Evolutionary conservation across 1,284 basidiomycete genomes (phyloP), one percentile per base, ranked within the genome.

Genomic region (Hypsizygus ulmarius): DNA sequence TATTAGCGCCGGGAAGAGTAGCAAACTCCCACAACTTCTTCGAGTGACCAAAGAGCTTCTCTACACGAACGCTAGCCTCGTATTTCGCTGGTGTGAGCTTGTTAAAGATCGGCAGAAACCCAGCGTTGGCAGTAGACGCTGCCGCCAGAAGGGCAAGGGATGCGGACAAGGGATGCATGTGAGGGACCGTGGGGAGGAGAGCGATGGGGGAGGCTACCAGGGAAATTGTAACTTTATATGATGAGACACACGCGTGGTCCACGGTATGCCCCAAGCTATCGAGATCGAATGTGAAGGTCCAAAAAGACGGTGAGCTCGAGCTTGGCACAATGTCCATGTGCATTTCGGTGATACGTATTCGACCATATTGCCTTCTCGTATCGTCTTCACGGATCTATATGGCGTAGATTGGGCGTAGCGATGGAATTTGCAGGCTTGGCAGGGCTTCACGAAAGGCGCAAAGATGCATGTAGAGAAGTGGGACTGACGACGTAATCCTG

Each of bases 21-120:
- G 50, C 50, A 21, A 52, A 52, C 32, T 41, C 19, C 46, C 50
- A 52, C n/a, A 52, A 33, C n/a, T 49, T 52, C 34, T 38, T 45
- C 4, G 50, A 48, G 27, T 52, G 50, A 11, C 42, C 50, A 11
- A 52, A 34, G 4, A 52, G 47, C 34, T 48, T 48, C 11, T 48
- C 38, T 27, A 52, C 43, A 29, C 18, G 33, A 33, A 48, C 34
- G 6, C 32, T 32, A n/a, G 38, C 46, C 30, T 52, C 50, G 19
- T 35, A 45, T 35, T 49, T 52, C 8, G 50, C 43, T 29, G 50
- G 50, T 14, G 47, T 52, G 28, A 53, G 47, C 33, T 36, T 39
- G 34, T 44, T 50, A 47, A 47, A 49, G 38, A 40, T 37, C n/a
- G 43, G 34, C 3, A 45, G 36, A 19, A 41, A 21, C n/a, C 34